Conservation (phyloP, 2,329 filamentous ascomycete genomes). For the Fusarium denticulatum region DNA sequence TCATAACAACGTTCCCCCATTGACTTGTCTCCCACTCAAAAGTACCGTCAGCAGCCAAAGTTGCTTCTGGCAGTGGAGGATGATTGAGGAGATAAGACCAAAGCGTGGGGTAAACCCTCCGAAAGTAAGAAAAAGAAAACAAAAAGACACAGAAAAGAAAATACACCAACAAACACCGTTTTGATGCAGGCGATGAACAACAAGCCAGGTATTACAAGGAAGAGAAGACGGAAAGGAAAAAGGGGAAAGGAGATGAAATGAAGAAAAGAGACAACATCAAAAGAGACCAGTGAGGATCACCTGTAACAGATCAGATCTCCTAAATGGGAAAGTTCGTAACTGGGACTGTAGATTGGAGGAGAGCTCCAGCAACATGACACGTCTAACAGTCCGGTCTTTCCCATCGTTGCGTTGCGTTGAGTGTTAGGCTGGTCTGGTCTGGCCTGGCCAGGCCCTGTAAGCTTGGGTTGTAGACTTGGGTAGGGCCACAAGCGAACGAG, state of each 20-base stretch:
- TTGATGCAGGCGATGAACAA: constrained; percentile 15
- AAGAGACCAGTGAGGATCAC: constrained; percentile 14
- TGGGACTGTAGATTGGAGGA: constrained; percentile 29
- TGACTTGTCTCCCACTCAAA: constrained; percentile 2
- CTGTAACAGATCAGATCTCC: constrained; percentile 21
- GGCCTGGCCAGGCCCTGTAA: background rate
- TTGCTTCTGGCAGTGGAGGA: background rate
- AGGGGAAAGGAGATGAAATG: background rate
- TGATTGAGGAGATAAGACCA: background rate
- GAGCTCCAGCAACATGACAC: constrained; percentile 12
- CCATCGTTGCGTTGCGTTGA: constrained; percentile 1
- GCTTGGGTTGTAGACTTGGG: constrained; percentile 8
- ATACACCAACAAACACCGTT: constrained; percentile 12
- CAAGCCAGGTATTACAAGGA: constrained; percentile 1
- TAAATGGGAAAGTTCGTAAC: constrained; percentile 17
- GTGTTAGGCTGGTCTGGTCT: background rate
- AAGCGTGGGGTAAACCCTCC: background rate
- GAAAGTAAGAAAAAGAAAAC: constrained; percentile 6
- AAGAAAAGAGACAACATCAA: constrained; percentile 11
- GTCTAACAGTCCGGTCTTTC: constrained; percentile 17
- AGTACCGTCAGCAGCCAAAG: constrained; percentile 6
- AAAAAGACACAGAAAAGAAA: background rate
- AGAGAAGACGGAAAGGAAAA: constrained; percentile 5
- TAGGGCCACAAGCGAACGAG: constrained; percentile 31
- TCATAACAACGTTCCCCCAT: constrained; percentile 26